A percentile compares a stretch with the other conserved stretches of the same genome.
Conservation (phyloP, 140 eudicot genomes). For the Senecio squalidus region DNA sequence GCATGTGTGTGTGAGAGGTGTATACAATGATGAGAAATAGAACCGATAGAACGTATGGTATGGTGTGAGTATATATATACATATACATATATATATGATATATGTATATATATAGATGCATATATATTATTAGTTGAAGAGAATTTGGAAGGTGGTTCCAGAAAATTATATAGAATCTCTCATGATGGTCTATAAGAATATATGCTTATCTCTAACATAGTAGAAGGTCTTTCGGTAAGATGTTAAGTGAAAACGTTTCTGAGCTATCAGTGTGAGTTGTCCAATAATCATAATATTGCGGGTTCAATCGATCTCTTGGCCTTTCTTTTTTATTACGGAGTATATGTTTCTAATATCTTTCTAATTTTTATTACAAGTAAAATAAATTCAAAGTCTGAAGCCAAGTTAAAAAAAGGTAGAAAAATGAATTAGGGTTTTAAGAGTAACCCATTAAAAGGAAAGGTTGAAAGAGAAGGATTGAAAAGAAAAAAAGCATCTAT, state of each 20-base stretch:
- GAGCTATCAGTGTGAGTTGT: too few relatives aligned
- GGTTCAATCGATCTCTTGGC: too few relatives aligned
- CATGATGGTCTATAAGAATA: neutral
- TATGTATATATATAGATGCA: neutral
- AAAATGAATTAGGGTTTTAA: neutral
- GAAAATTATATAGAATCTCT: neutral
- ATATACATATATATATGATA: neutral
- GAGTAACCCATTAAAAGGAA: neutral
- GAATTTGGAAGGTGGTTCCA: neutral
- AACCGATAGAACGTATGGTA: conserved; percentile 1
- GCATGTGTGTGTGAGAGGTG: neutral
- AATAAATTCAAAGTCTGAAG: too few relatives aligned
- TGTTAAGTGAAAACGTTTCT: neutral
- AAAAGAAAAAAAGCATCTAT: conserved; percentile 1
- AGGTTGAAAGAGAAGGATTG: conserved; percentile 10
- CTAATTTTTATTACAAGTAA: too few relatives aligned
- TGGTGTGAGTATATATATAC: neutral
- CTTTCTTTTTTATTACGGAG: too few relatives aligned
- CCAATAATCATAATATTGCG: too few relatives aligned
- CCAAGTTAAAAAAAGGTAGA: neutral
- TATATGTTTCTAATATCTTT: too few relatives aligned
- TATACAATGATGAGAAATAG: conserved; percentile 12
- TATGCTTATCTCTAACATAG: neutral
- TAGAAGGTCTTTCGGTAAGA: neutral
- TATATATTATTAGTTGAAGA: neutral